A percentile compares a stretch with the other conserved stretches of the same genome.
Conservation (phyloP, 2,329 filamentous ascomycete species). For the Xylariaceae sp. region DNA sequence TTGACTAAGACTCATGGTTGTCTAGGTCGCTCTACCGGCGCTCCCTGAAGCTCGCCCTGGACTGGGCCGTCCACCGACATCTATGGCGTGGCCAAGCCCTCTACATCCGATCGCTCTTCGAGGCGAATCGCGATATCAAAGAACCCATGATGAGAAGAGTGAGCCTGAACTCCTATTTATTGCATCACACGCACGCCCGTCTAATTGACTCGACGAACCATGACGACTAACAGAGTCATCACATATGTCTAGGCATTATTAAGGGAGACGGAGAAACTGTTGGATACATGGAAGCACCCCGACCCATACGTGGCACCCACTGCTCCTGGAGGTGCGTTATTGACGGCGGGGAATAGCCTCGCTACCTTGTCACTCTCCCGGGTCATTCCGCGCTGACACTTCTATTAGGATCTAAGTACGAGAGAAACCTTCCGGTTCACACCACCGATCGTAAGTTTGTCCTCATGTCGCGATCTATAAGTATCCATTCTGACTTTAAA, state of each 20-base stretch:
- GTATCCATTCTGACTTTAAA: constrained; percentile 18
- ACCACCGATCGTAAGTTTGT: constrained; percentile 69
- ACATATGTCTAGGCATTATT: constrained; percentile 62
- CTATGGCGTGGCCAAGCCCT: constrained; percentile 94
- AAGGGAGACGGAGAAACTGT: constrained; percentile 77
- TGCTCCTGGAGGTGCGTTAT: constrained; percentile 75
- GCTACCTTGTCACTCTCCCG: not conserved
- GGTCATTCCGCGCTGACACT: constrained; percentile 4
- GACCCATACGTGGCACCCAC: constrained; percentile 87
- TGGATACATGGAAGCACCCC: constrained; percentile 95
- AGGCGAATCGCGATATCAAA: constrained; percentile 79
- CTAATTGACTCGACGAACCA: constrained; percentile 5
- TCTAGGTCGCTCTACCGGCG: constrained; percentile 76
- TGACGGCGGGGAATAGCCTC: not conserved
- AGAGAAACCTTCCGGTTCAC: constrained; percentile 80
- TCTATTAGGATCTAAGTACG: constrained; percentile 79
- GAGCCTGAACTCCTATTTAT: constrained; percentile 22
- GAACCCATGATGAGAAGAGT: constrained; percentile 85
- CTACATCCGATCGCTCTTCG: constrained; percentile 92
- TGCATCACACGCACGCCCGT: not conserved
- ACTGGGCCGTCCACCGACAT: constrained; percentile 91
- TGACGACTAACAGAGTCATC: constrained; percentile 10
- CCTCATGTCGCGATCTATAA: not conserved
- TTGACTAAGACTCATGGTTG: constrained; percentile 15
- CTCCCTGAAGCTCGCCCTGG: constrained; percentile 84